Evolutionary conservation across 2,329 filamentous ascomycete genomes (phyloP), one percentile per base, ranked within the genome.

Genomic region (Ilyonectria sp.): DNA sequence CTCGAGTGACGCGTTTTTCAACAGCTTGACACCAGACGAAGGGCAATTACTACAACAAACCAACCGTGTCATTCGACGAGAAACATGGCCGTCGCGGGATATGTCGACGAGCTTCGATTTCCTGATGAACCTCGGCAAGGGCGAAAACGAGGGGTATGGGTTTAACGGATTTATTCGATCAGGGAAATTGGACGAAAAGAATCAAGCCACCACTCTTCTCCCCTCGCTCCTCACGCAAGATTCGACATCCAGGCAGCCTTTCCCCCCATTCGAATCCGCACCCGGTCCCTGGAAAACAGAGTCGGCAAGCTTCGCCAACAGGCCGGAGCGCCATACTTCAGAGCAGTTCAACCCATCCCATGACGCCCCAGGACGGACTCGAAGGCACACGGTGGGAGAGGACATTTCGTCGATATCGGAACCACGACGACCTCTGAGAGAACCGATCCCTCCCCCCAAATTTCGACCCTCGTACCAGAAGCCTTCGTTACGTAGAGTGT

Each of bases 401-500:
- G 74, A 76, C 50, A 44, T 69, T 52, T 71, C 74, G 19, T 67
- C 68, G 19, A 50, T 65, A n/a, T 65, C 57, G 13, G 71, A 71
- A 40, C 60, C 71, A 9, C 61, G 60, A 60, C 76, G 64, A 78
- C 82, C 65, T 77, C 77, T 83, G 29, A 83, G 81, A 23, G 85
- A 85, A 8, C 84, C 86, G 2, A 79, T 83, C 9, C 74, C 82
- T 6, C 78, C 78, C 1, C 73, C 79, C 19, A 75, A 76, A 33
- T 77, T 78, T 40, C 78, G 75, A 21, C 79, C 84, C 1, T 80
- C 85, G 0, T 87, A 87, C 63, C 86, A 87, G 66, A 82, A 86
- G 29, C 84, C 85, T 23, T 88, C 90, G 26, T 87, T 94, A 58
- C 88, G 90, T 26, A 93, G 94, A 72, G 91, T 94, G 56, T 91